Conservation (phyloP, 78 protist species). For the Protostelium mycophagum region DNA sequence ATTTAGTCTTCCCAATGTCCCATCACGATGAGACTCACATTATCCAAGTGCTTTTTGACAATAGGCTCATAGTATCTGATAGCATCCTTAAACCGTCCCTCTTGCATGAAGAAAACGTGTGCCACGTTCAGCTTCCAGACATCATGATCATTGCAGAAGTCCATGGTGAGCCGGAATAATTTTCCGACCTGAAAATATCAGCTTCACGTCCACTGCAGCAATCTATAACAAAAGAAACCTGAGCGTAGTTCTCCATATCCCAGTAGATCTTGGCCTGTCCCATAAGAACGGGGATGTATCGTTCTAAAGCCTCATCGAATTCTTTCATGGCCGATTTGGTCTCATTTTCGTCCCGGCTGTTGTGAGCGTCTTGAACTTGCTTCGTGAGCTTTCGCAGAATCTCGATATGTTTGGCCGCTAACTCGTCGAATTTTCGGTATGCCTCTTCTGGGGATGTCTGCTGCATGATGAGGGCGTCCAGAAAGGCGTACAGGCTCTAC, state of each 20-base stretch:
- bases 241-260: slow-evolving; percentile 67
- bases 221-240: slow-evolving; percentile 12
- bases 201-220: not conserved
- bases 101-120: slow-evolving; percentile 77
- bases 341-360: slow-evolving; percentile 13
- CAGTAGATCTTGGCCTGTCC: slow-evolving; percentile 76
- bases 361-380: slow-evolving; percentile 62
- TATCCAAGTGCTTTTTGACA: slow-evolving; percentile 27
- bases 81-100: slow-evolving; percentile 68
- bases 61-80: slow-evolving; percentile 71
- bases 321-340: slow-evolving; percentile 47
- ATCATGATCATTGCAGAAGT: slow-evolving; percentile 73
- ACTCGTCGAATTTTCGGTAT: slow-evolving; percentile 56
- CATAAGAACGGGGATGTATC: slow-evolving; percentile 80
- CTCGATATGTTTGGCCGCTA: slow-evolving; percentile 33
- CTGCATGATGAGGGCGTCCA: slow-evolving; percentile 59
- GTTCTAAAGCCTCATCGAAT: slow-evolving; percentile 59
- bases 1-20: not conserved
- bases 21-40: slow-evolving; percentile 5
- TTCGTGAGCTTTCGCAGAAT: slow-evolving; percentile 57
- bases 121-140: slow-evolving; percentile 81
- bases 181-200: not conserved
- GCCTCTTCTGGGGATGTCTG: slow-evolving; percentile 70
- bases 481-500: slow-evolving; percentile 53
- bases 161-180: slow-evolving; percentile 63